These are phyloP conservation scores for Paramecium tetraurelia DNA, from an alignment of 73 alveolate genomes.

Conservation along the genomic window DNA sequence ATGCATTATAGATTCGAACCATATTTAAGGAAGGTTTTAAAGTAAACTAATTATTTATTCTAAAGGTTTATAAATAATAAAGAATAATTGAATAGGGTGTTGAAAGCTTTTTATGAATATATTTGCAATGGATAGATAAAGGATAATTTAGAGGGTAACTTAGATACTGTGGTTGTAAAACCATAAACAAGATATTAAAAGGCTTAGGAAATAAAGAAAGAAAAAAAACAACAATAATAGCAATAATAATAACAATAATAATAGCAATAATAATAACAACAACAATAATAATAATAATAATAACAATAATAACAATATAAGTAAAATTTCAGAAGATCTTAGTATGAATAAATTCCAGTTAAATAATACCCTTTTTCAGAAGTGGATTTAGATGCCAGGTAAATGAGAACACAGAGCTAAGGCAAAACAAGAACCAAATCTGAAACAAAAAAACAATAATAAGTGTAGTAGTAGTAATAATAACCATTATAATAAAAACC, in stretches of 20 bases:
- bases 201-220: constrained; percentile 6
- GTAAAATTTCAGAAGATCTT: background rate
- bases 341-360: background rate
- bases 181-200: constrained; percentile 1
- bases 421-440: background rate
- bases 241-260: background rate
- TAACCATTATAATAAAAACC: background rate
- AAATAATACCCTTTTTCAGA: constrained; percentile 21
- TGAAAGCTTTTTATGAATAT: constrained; percentile 47
- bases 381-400: constrained; percentile 1
- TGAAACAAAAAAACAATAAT: background rate
- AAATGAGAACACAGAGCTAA: background rate
- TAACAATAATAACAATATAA: background rate
- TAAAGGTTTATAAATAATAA: constrained; percentile 3
- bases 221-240: background rate
- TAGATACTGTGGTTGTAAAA: background rate
- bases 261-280: background rate
- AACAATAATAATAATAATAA: background rate
- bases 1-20: constrained; percentile 53
- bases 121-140: constrained; percentile 8
- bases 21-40: constrained; percentile 52
- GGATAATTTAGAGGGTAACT: constrained; percentile 35
- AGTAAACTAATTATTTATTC: background rate
- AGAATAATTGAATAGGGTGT: constrained; percentile 43
- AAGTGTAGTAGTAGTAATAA: background rate